These are phyloP conservation scores for Linum tenue DNA, from an alignment of 345 rosid species.

Conservation along the genomic window DNA sequence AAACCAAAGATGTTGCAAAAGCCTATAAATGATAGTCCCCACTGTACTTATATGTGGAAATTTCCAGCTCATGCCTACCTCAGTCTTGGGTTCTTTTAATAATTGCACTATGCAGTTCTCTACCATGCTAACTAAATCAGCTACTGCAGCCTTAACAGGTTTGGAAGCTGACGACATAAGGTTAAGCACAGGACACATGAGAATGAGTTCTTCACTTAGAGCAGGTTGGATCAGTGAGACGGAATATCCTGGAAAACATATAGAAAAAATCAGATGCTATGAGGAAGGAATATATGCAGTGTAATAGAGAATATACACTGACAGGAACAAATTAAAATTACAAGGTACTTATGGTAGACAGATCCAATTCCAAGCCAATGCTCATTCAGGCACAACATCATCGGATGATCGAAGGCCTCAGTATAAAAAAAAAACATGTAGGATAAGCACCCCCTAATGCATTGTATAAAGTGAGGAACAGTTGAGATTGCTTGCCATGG, in stretches of 20 bases:
- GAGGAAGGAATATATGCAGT: neutral
- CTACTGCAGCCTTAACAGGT: constrained; percentile 61
- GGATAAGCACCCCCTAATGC: too few relatives aligned
- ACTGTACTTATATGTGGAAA: constrained; percentile 40
- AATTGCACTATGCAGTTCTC: constrained; percentile 47
- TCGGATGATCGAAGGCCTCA: neutral
- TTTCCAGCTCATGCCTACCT: constrained; percentile 26
- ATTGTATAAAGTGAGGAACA: too few relatives aligned
- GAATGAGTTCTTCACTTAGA: constrained; percentile 54
- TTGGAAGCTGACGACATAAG: constrained; percentile 79
- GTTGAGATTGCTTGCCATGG: too few relatives aligned
- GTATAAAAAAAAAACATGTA: too few relatives aligned
- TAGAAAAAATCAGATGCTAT: neutral
- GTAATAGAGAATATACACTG: neutral
- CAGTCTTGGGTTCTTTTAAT: constrained; percentile 38
- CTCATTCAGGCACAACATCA: neutral
- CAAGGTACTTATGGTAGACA: neutral
- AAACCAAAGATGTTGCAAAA: constrained; percentile 62
- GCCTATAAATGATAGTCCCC: constrained; percentile 56
- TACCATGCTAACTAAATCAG: constrained; percentile 56
- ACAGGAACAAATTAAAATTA: neutral
- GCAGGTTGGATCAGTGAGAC: constrained; percentile 23
- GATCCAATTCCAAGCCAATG: neutral
- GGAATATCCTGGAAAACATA: constrained; percentile 33
- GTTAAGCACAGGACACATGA: constrained; percentile 56